Base-by-base conservation (phyloP, 2,329 filamentous ascomycete species). In the Leptosphaerulina australis region DNA sequence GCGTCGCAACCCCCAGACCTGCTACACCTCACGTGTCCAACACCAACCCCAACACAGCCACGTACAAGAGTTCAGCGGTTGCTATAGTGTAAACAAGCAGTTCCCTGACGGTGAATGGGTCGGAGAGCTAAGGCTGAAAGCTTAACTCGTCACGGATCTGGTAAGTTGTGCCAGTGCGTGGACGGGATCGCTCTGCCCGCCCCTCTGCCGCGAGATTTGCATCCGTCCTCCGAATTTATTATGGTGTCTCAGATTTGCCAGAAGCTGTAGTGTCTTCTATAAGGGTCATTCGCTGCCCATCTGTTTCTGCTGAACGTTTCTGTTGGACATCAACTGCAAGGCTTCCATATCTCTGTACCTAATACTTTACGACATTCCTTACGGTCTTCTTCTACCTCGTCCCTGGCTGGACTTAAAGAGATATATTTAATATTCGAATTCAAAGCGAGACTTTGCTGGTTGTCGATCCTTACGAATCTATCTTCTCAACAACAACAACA, bases 351-450 rank as follows among this genome's bases (percentile, higher is more conserved):
- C 55, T 62, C 62, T 56, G 54, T 70, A 69, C 59, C 63, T 72
- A 72, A 72, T 71, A 68, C 56, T 59, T 50, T 45, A 60, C 58
- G 59, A 69, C 69, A 66, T 59, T 72, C 68, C 57, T 71, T 71
- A 66, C 62, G 56, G 54, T 71, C 67, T 60, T 55, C 58, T 68
- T 71, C 64, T 65, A 59, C 53, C 59, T 59, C 54, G 70, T 73
- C 70, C 70, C 70, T 73, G 70, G 70, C 69, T 73, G 70, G 70
- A 73, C 70, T 62, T 60, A 57, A 56, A 62, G 55, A 64, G 60
- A 61, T 66, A 48, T 15, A 68, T 62, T 62, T 70, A 72, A 69
- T 72, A 59, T 55, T 58, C 58, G 56, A 63, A 62, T 62, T 62
- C 67, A 70, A 69, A 72, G 64, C 69, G 55, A 69, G 67, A 63